phyloP scores from a whole-genome alignment of 495 filamentous ascomycete species.

The Hapsidospora chrysogenum region DNA sequence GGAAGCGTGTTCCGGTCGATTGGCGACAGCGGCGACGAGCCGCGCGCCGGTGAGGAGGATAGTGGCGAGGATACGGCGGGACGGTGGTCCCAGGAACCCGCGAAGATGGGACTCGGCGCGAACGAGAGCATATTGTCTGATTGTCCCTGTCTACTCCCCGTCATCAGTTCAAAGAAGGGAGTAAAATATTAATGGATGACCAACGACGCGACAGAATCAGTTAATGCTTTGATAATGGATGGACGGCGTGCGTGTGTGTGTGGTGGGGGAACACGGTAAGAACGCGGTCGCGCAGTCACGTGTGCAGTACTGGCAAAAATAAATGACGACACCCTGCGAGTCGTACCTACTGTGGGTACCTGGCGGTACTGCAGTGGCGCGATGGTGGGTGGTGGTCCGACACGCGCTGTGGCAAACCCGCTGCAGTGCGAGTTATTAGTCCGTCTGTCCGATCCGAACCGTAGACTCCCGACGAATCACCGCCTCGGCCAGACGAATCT shows the following conservation, averaged over 20 bases:
- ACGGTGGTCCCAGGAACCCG: constrained; percentile 12
- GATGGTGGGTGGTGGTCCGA: too few relatives aligned
- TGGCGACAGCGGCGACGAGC: constrained; percentile 12
- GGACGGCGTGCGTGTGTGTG: too few relatives aligned
- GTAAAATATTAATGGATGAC: not conserved
- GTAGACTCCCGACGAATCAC: too few relatives aligned
- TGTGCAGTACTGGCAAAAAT: too few relatives aligned
- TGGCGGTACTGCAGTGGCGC: too few relatives aligned
- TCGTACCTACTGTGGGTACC: too few relatives aligned
- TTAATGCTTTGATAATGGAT: not conserved
- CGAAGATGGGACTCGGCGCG: constrained; percentile 12
- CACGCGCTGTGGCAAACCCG: too few relatives aligned
- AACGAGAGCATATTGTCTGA: constrained; percentile 14
- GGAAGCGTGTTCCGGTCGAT: constrained; percentile 10
- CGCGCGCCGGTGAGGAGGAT: constrained; percentile 15
- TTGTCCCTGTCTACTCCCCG: too few relatives aligned
- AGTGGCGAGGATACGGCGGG: constrained; percentile 15
- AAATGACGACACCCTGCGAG: too few relatives aligned
- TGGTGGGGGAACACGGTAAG: not conserved
- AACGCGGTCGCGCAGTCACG: constrained; percentile 2
- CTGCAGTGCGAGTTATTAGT: too few relatives aligned
- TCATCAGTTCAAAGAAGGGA: not conserved
- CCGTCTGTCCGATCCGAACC: too few relatives aligned
- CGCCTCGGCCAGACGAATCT: too few relatives aligned
- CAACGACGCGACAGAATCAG: not conserved